Percentiles rank a stretch among this genome's conserved stretches.
These are phyloP conservation scores for Populus tremula DNA, from an alignment of 345 rosid genomes.

Conservation along the genomic window DNA sequence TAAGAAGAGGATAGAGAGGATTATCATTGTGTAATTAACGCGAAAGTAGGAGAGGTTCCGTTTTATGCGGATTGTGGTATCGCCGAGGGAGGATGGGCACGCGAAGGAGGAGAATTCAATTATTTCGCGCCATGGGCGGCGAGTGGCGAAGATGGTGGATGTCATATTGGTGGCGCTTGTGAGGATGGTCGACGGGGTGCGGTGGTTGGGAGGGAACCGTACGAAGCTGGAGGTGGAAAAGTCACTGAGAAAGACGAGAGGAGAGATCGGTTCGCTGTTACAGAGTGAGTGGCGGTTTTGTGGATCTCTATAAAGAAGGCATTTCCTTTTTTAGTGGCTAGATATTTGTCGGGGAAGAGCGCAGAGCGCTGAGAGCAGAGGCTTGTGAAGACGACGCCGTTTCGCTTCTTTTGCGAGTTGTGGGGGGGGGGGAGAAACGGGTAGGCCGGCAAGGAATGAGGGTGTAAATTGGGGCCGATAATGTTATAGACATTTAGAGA, in stretches of 20 bases:
- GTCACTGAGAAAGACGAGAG: conserved; percentile 16
- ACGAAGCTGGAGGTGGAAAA: conserved; percentile 9
- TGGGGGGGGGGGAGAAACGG: too few relatives aligned
- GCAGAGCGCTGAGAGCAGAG: not conserved
- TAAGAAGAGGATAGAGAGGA: conserved; percentile 48
- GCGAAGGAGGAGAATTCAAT: conserved; percentile 32
- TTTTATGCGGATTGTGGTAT: conserved; percentile 42
- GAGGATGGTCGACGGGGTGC: conserved; percentile 23
- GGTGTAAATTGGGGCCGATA: too few relatives aligned
- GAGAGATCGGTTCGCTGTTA: not conserved
- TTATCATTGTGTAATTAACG: conserved; percentile 55
- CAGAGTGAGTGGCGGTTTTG: not conserved
- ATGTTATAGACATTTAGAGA: not conserved
- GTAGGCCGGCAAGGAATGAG: too few relatives aligned
- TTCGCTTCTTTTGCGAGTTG: too few relatives aligned
- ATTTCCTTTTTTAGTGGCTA: not conserved
- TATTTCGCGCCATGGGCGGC: conserved; percentile 65
- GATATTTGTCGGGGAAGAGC: not conserved
- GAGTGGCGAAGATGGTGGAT: conserved; percentile 35
- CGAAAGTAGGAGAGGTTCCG: conserved; percentile 58
- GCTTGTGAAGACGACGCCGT: not conserved
- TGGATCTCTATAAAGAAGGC: not conserved
- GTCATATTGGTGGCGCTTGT: conserved; percentile 30
- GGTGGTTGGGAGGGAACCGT: conserved; percentile 18
- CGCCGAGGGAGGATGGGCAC: conserved; percentile 45